phyloP scores from a whole-genome alignment of 352 stramenopile genomes.

The Halophytophthora batemanensis region DNA sequence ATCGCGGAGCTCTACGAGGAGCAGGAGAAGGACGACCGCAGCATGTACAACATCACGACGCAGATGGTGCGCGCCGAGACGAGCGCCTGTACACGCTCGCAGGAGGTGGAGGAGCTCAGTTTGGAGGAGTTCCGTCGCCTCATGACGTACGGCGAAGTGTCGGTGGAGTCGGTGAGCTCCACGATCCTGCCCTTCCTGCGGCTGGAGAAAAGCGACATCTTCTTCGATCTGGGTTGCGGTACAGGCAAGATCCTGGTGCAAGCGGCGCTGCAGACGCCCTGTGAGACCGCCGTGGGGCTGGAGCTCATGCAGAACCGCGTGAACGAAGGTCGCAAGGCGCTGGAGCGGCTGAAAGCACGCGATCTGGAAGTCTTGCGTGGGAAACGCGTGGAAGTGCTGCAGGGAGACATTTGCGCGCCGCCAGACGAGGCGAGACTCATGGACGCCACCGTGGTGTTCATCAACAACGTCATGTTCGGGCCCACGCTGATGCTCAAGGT shows the following conservation, averaged over 20 bases:
- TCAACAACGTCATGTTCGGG: constrained; percentile 86
- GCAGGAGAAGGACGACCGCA: constrained; percentile 73
- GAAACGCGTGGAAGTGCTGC: constrained; percentile 65
- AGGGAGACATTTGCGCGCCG: constrained; percentile 71
- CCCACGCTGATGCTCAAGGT: constrained; percentile 75
- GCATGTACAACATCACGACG: constrained; percentile 69
- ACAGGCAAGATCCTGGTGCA: constrained; percentile 82
- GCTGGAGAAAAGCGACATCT: constrained; percentile 63
- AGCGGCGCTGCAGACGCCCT: constrained; percentile 65
- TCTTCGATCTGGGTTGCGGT: constrained; percentile 82
- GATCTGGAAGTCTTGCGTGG: constrained; percentile 33
- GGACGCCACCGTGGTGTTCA: constrained; percentile 82
- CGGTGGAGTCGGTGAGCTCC: constrained; percentile 53
- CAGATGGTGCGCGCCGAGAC: constrained; percentile 67
- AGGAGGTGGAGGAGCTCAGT: constrained; percentile 68
- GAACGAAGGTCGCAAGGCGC: constrained; percentile 45
- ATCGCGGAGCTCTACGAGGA: constrained; percentile 64
- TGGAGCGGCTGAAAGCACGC: constrained; percentile 45
- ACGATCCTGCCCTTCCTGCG: constrained; percentile 69
- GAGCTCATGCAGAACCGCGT: constrained; percentile 87
- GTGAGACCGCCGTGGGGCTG: constrained; percentile 63
- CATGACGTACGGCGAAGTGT: constrained; percentile 84
- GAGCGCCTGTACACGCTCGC: constrained; percentile 48
- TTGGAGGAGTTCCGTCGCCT: constrained; percentile 63
- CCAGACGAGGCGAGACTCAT: constrained; percentile 47